phyloP scores from a whole-genome alignment of 805 yeast genomes.

The Saccharomycopsis guyanensis region DNA sequence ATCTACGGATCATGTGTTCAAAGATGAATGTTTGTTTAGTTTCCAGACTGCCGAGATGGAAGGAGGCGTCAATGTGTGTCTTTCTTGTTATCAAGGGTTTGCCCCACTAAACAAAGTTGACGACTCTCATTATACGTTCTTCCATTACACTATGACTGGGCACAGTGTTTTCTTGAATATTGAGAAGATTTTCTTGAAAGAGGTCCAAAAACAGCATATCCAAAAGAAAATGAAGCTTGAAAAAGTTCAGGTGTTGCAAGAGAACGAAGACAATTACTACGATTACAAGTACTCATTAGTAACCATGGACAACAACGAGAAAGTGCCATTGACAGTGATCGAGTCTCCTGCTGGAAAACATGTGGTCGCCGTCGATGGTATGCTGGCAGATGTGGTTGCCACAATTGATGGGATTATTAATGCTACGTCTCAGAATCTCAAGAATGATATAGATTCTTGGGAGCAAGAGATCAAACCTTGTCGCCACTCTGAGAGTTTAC shows the following conservation, averaged over 20 bases:
- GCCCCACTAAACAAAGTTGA: slow-evolving; percentile 13
- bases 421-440: slow-evolving; percentile 21
- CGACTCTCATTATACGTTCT: slow-evolving; percentile 12
- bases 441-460: slow-evolving; percentile 83
- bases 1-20: slow-evolving; percentile 10
- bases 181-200: slow-evolving; percentile 13
- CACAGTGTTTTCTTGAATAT: slow-evolving; percentile 17
- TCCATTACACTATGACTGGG: slow-evolving; percentile 17
- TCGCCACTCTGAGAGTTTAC: slow-evolving; percentile 56
- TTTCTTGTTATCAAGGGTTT: slow-evolving; percentile 19
- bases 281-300: slow-evolving; percentile 2
- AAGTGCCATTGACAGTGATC: slow-evolving; percentile 6
- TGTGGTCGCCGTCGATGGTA: slow-evolving; percentile 1
- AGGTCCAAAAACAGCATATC: slow-evolving; percentile 16
- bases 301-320: background rate
- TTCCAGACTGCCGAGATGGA: slow-evolving; percentile 21
- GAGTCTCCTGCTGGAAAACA: background rate
- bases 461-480: slow-evolving; percentile 81
- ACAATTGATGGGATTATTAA: slow-evolving; percentile 15
- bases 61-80: slow-evolving; percentile 20
- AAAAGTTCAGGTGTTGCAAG: slow-evolving; percentile 18
- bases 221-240: slow-evolving; percentile 18
- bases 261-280: slow-evolving; percentile 16
- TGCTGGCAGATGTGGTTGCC: slow-evolving; percentile 5
- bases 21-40: slow-evolving; percentile 20